Conservation (phyloP, 2,329 filamentous ascomycete species). For the Alternaria ethzedia region DNA sequence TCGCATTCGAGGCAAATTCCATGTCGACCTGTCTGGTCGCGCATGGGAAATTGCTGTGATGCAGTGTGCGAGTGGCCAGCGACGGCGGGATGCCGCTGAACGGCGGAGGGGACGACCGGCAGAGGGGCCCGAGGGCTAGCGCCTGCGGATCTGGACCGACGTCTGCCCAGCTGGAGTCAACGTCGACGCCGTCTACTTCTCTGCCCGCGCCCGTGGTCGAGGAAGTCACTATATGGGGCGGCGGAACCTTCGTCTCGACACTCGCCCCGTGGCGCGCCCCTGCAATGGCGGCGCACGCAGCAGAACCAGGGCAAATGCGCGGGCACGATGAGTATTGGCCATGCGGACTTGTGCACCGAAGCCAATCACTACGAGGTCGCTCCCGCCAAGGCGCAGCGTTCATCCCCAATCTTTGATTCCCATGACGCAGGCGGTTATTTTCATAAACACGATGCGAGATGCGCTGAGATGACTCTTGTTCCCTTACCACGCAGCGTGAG, state of each 20-base stretch:
- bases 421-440: slow-evolving; percentile 5
- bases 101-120: background rate
- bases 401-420: background rate
- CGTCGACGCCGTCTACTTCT: background rate
- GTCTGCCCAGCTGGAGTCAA: background rate
- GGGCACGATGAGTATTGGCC: background rate
- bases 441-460: background rate
- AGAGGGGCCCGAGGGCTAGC: background rate
- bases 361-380: background rate
- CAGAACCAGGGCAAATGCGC: background rate
- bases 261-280: background rate
- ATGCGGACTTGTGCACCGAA: slow-evolving; percentile 1
- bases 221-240: background rate
- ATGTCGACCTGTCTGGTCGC: background rate
- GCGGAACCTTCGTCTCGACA: background rate
- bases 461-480: background rate
- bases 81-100: background rate
- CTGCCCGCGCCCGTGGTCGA: background rate
- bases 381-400: background rate
- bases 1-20: background rate
- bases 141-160: background rate
- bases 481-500: background rate
- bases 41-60: background rate
- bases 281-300: background rate
- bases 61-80: background rate